phyloP scores from a whole-genome alignment of 2,329 filamentous ascomycete genomes.

The Mariannaea elegans region DNA sequence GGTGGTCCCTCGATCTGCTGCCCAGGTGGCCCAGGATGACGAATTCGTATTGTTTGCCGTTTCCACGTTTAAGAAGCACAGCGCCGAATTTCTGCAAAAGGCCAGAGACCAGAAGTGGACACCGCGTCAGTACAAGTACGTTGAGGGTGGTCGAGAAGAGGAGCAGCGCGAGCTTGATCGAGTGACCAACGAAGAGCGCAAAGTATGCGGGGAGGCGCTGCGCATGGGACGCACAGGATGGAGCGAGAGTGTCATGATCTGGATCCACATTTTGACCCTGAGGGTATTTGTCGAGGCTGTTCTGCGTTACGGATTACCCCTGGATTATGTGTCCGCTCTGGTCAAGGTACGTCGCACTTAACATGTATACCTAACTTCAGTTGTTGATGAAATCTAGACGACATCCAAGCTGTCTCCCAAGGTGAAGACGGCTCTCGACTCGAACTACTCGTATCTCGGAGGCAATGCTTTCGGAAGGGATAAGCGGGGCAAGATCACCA shows the following conservation, averaged over 20 bases:
- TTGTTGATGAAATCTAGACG: constrained; percentile 64
- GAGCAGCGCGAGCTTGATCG: constrained; percentile 88
- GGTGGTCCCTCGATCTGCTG: constrained; percentile 90
- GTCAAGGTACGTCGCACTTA: constrained; percentile 74
- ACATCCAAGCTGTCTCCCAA: constrained; percentile 84
- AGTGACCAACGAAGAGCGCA: constrained; percentile 84
- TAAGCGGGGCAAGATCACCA: constrained; percentile 90
- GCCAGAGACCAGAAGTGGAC: constrained; percentile 94
- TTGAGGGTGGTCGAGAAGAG: constrained; percentile 87
- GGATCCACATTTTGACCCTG: constrained; percentile 90
- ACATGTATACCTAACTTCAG: not conserved
- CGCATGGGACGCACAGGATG: constrained; percentile 90
- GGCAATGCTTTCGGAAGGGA: constrained; percentile 94
- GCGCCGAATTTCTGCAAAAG: constrained; percentile 88
- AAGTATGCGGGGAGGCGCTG: constrained; percentile 91
- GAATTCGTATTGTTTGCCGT: constrained; percentile 91
- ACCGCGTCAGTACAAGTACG: constrained; percentile 92
- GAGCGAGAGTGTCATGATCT: constrained; percentile 95
- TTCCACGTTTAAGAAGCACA: constrained; percentile 92
- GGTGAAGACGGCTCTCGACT: constrained; percentile 80
- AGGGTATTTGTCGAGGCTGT: constrained; percentile 98
- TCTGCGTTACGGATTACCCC: constrained; percentile 90
- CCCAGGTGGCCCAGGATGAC: constrained; percentile 82
- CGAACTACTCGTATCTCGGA: constrained; percentile 88
- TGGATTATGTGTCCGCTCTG: constrained; percentile 87